Percentiles rank a stretch among this genome's conserved stretches.
phyloP scores from a whole-genome alignment of 2,329 filamentous ascomycete species.

The Calonectria montana region DNA sequence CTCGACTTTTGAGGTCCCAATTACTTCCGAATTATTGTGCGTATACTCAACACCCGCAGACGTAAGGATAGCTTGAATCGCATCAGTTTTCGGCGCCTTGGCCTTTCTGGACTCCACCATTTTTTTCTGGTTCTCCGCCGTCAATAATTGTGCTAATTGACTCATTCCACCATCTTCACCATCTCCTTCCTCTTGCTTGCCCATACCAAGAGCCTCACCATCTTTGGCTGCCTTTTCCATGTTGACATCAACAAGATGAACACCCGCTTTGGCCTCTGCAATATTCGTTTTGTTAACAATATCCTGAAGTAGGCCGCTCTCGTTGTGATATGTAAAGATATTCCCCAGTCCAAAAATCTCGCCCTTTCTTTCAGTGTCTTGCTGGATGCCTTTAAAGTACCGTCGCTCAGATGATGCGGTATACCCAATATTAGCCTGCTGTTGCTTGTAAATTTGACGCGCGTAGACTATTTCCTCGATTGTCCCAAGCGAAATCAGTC shows the following conservation, averaged over 20 bases:
- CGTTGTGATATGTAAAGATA: slow-evolving; percentile 83
- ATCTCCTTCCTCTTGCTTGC: slow-evolving; percentile 63
- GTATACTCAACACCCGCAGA: slow-evolving; percentile 93
- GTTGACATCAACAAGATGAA: slow-evolving; percentile 82
- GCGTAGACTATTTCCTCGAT: slow-evolving; percentile 98
- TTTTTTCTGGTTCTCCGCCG: slow-evolving; percentile 58
- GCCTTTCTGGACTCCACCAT: slow-evolving; percentile 48
- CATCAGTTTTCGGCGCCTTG: slow-evolving; percentile 69
- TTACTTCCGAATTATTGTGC: slow-evolving; percentile 94
- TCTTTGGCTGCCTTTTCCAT: slow-evolving; percentile 70
- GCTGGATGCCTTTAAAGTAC: slow-evolving; percentile 95
- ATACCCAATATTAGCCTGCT: slow-evolving; percentile 98
- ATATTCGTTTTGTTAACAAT: slow-evolving; percentile 99
- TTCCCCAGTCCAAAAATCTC: slow-evolving; percentile 95
- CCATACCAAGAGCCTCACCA: slow-evolving; percentile 55
- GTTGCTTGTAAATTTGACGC: slow-evolving; percentile 97
- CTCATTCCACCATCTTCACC: slow-evolving; percentile 75
- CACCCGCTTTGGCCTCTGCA: slow-evolving; percentile 88
- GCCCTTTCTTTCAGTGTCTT: slow-evolving; percentile 83
- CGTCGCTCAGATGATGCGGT: slow-evolving; percentile 90
- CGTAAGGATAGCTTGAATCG: slow-evolving; percentile 88
- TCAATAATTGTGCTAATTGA: slow-evolving; percentile 72
- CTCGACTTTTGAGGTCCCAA: slow-evolving; percentile 94
- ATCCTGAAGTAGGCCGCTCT: slow-evolving; percentile 86
- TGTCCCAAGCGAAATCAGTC: slow-evolving; percentile 89